These are phyloP conservation scores for Pleurotus ostreatus DNA, from an alignment of 768 basidiomycete species.

Conservation along the genomic window DNA sequence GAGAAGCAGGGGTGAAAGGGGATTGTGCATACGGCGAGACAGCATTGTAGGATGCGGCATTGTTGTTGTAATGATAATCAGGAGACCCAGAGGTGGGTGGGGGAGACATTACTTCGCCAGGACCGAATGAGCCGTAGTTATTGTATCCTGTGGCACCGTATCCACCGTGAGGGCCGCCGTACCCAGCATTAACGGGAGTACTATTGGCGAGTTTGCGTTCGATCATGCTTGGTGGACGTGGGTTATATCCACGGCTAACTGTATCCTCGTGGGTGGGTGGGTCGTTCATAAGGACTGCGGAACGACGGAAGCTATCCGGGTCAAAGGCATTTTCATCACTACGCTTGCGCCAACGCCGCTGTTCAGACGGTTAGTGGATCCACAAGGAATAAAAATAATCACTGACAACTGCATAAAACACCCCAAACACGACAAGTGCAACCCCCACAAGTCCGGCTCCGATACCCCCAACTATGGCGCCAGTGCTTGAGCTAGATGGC, in stretches of 20 bases:
- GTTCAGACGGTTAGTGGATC: slow-evolving; percentile 6
- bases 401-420: slow-evolving; percentile 47
- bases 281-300: slow-evolving; percentile 57
- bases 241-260: slow-evolving; percentile 39
- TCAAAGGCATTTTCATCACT: slow-evolving; percentile 47
- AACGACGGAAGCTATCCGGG: slow-evolving; percentile 57
- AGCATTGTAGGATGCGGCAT: neutral
- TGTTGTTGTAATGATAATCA: neutral
- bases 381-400: neutral
- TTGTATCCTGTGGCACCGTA: neutral
- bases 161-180: neutral
- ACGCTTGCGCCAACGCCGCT: slow-evolving; percentile 42
- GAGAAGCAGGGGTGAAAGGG: neutral
- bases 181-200: slow-evolving; percentile 4
- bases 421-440: slow-evolving; percentile 32
- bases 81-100: neutral
- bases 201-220: slow-evolving; percentile 39
- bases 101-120: neutral
- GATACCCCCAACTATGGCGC: slow-evolving; percentile 37
- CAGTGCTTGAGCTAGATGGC: slow-evolving; percentile 19
- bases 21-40: slow-evolving; percentile 4
- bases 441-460: slow-evolving; percentile 43
- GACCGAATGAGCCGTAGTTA: neutral
- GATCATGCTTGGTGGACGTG: slow-evolving; percentile 64
- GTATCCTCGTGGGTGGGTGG: slow-evolving; percentile 38